Conservation (phyloP, 805 yeast genomes). For the Candida suzukii region DNA sequence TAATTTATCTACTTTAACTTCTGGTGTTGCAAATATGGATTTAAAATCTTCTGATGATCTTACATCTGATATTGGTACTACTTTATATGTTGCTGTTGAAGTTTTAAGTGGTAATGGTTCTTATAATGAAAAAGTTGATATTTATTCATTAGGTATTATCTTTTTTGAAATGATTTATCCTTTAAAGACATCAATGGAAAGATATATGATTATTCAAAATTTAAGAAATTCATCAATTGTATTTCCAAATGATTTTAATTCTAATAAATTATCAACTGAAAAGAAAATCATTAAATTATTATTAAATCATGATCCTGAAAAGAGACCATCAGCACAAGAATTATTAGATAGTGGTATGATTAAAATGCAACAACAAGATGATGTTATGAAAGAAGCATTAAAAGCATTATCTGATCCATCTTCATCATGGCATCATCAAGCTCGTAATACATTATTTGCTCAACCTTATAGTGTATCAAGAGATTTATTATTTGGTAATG, state of each 20-base stretch:
- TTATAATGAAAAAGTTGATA: conserved; percentile 92
- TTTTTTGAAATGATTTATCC: conserved; percentile 92
- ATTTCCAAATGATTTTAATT: conserved; percentile 66
- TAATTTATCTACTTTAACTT: conserved; percentile 24
- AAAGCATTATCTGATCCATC: conserved; percentile 82
- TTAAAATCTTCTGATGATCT: conserved; percentile 52
- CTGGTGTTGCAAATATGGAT: conserved; percentile 12
- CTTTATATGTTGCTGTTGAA: conserved; percentile 87
- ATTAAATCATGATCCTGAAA: conserved; percentile 70
- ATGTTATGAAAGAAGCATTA: conserved; percentile 80
- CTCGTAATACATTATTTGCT: conserved; percentile 75
- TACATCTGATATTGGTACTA: conserved; percentile 91
- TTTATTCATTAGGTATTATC: conserved; percentile 91
- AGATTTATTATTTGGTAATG: conserved; percentile 73
- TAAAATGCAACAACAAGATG: conserved; percentile 87
- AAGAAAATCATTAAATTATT: conserved; percentile 58
- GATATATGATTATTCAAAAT: conserved; percentile 63
- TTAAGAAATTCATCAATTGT: conserved; percentile 52
- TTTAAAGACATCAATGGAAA: conserved; percentile 89
- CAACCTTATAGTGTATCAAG: conserved; percentile 82
- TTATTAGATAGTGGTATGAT: conserved; percentile 74
- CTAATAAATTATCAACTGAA: conserved; percentile 46
- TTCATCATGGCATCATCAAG: conserved; percentile 92
- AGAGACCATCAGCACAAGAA: conserved; percentile 74
- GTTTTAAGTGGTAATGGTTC: conserved; percentile 63